Evolutionary conservation across 805 yeast genomes (phyloP).

Genomic region (Schizosaccharomyces lindneri): DNA sequence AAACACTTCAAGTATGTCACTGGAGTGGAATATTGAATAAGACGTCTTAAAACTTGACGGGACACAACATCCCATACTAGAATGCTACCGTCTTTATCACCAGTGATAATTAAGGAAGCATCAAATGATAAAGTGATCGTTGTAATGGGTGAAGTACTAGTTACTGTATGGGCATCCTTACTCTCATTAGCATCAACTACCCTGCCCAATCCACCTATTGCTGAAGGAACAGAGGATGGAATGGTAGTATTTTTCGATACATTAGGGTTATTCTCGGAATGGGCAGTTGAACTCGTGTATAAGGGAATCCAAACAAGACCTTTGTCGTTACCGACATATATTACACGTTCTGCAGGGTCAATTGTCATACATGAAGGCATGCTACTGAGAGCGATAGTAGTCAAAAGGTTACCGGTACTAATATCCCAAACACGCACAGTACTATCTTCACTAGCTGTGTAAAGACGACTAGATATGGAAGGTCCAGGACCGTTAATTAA

Average conservation of each 20-base stretch:
- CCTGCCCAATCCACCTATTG: background rate
- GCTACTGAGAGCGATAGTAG: constrained; percentile 42
- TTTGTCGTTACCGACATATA: constrained; percentile 40
- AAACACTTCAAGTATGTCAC: background rate
- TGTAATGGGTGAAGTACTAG: constrained; percentile 17
- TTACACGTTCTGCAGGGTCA: constrained; percentile 55
- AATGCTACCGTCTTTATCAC: constrained; percentile 45
- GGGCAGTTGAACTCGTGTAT: constrained; percentile 12
- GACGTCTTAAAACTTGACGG: constrained; percentile 12
- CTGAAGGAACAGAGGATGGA: background rate
- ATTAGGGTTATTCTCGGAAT: constrained; percentile 20
- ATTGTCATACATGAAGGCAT: constrained; percentile 32
- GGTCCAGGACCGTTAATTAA: constrained; percentile 2
- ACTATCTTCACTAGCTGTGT: constrained; percentile 10
- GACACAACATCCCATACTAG: constrained; percentile 33
- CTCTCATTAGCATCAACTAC: background rate
- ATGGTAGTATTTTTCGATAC: background rate
- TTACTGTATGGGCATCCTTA: background rate
- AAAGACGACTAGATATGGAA: constrained; percentile 1
- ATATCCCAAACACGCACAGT: constrained; percentile 52
- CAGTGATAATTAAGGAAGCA: constrained; percentile 45
- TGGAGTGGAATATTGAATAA: constrained; percentile 5
- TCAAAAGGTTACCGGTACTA: constrained; percentile 20
- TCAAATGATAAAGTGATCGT: constrained; percentile 40
- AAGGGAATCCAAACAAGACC: constrained; percentile 22